Base-by-base conservation (phyloP, 805 yeast species). In the Zygotorulaspora danielsina region DNA sequence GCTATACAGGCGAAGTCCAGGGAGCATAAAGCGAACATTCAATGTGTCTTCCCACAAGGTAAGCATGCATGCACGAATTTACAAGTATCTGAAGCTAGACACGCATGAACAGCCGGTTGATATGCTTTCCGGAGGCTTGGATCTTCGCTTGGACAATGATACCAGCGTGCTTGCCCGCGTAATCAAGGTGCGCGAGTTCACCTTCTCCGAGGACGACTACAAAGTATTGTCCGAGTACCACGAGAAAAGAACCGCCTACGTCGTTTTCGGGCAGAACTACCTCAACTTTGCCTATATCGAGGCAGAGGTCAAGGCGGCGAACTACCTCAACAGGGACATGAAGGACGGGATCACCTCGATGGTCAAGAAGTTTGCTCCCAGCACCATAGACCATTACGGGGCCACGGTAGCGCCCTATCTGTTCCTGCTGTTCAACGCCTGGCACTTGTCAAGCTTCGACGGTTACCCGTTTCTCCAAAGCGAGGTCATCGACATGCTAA, bases 211-310 rank as follows among this genome's bases (percentile, higher is more conserved):
- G 6, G 22, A 16, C 13, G 22, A 30, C 34, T 18, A 18, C 24
- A 13, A 8, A 17, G 25, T 31, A 6, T 24, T 31, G 34, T 18
- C 13, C 13, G 15, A n/a, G 24, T 31, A 11, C 24, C 22, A 17
- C 6, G 22, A 8, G 24, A 6, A 31, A 16, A 6, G 4, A 13
- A 31, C 24, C 9, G 24, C 24, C 10, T 31, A 31, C 16, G 34
- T 31, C 13, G 34, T 12, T 6, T 31, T 31, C n/a, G 22, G 24
- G 19, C 34, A 31, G 15, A 31, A 18, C 24, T 31, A 17, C 24
- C 34, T 31, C 9, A 31, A 19, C 24, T 31, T 18, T 30, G 33
- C 21, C 33, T 30, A 30, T 21, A 15, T 30, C 21, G 17, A 30
- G 21, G 33, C 33, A 15, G 33, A 30, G 15, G 10, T 10, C 11